phyloP scores from a whole-genome alignment of 345 rosid genomes.

The Melastoma malabathricum region DNA sequence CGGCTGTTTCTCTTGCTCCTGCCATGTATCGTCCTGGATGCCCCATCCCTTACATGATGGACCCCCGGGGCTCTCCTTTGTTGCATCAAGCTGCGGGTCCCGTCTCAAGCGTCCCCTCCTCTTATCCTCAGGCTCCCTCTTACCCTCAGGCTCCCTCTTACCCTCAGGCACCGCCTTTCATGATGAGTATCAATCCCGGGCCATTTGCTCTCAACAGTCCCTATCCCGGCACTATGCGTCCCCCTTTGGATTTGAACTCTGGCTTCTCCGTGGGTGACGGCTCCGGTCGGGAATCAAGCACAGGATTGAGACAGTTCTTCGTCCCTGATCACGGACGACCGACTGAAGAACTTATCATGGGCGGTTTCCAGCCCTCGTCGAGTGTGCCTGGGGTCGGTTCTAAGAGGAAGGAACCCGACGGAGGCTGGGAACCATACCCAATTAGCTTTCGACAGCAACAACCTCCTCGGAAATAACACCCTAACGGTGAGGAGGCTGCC shows the following conservation, averaged over 20 bases:
- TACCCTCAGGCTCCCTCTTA: slow-evolving; percentile 32
- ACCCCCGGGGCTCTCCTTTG: slow-evolving; percentile 53
- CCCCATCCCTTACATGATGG: slow-evolving; percentile 59
- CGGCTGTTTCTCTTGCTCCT: slow-evolving; percentile 39
- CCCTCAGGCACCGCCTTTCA: slow-evolving; percentile 39
- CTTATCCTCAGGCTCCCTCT: slow-evolving; percentile 31
- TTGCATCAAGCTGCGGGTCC: slow-evolving; percentile 54
- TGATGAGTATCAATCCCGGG: slow-evolving; percentile 47
- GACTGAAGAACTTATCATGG: slow-evolving; percentile 43
- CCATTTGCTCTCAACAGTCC: slow-evolving; percentile 31
- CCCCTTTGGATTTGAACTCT: slow-evolving; percentile 53
- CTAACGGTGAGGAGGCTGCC: no score
- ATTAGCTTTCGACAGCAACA: slow-evolving; percentile 34
- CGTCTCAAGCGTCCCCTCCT: slow-evolving; percentile 26
- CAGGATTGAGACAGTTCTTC: slow-evolving; percentile 45
- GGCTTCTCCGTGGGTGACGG: slow-evolving; percentile 45
- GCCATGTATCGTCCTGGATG: slow-evolving; percentile 49
- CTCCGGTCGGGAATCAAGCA: slow-evolving; percentile 30
- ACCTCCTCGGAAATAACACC: slow-evolving; percentile 55
- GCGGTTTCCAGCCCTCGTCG: slow-evolving; percentile 40
- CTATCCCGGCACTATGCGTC: slow-evolving; percentile 31
- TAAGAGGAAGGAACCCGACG: slow-evolving; percentile 79
- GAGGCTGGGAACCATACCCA: slow-evolving; percentile 56
- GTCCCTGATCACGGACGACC: slow-evolving; percentile 40
- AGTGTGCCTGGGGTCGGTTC: slow-evolving; percentile 39